Conservation (phyloP, 208 protist genomes). For the Leishmania lainsoni region DNA sequence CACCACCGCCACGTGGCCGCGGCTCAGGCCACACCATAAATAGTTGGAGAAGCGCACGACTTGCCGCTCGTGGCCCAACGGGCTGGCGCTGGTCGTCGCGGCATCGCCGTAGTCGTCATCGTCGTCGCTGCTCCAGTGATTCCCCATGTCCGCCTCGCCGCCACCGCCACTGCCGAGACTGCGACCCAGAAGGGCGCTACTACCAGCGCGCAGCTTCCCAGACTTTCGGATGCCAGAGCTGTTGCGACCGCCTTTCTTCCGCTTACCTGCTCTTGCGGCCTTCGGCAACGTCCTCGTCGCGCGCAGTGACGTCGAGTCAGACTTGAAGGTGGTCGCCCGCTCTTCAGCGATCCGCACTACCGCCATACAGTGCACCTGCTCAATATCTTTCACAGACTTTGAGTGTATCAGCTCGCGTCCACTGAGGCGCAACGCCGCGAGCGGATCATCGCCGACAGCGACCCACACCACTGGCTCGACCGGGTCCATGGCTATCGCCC, state of each 20-base stretch:
- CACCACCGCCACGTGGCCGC: constrained; percentile 71
- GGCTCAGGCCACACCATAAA: constrained; percentile 82
- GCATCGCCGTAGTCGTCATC: constrained; percentile 1
- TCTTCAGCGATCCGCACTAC: constrained; percentile 71
- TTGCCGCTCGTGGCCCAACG: constrained; percentile 11
- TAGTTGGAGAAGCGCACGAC: constrained; percentile 18
- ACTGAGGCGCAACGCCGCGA: constrained; percentile 63
- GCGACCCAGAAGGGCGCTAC: constrained; percentile 1
- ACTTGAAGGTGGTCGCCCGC: constrained; percentile 70
- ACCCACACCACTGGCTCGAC: constrained; percentile 63
- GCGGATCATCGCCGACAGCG: constrained; percentile 80
- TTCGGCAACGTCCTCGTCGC: constrained; percentile 8
- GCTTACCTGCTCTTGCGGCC: constrained; percentile 12
- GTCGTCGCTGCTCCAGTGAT: constrained; percentile 8
- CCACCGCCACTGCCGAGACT: not conserved
- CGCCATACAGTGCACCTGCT: constrained; percentile 84
- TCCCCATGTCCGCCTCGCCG: constrained; percentile 11
- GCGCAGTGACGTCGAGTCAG: constrained; percentile 18
- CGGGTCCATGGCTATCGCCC: constrained; percentile 71
- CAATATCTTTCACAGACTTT: constrained; percentile 58
- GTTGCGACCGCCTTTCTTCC: constrained; percentile 26
- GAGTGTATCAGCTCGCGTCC: constrained; percentile 52
- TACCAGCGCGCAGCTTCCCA: constrained; percentile 7
- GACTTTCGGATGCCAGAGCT: constrained; percentile 20
- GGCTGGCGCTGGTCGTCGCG: not conserved